Base-by-base conservation (phyloP, 73 alveolate species). In the Stentor coeruleus region DNA sequence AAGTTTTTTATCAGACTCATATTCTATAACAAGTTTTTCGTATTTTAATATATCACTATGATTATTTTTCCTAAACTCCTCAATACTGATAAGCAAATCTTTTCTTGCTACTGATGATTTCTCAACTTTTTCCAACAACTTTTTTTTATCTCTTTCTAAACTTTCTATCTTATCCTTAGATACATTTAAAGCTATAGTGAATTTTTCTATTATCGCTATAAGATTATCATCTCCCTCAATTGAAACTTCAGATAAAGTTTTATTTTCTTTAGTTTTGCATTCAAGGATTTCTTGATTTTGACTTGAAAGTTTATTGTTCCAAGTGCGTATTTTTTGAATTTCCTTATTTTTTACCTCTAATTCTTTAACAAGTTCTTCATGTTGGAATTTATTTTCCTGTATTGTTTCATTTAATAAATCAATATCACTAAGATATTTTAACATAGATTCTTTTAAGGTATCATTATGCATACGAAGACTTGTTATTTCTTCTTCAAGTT, bases 21-120 rank as follows among this genome's bases (percentile, higher is more conserved):
- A 11, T 66, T 20, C 2, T 66, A 28, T 37, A 1, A 66, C 15
- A 20, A 66, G 37, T 66, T 66, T 66, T 66, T 66, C 79, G 37
- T 66, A 66, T 66, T 31, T 66, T 37, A 66, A 26, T 1, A 31
- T 28, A 26, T 66, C 79, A 28, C 20, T 66, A 28, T 66, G 79
- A 1, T 66, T 20, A 20, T 33, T 66, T 20, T 66, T 66, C 15
- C 79, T 20, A 26, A 66, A 66, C 33, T 66, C 79, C 39, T 66
- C 79, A 20, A 66, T 31, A 2, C 79, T 66, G 37, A 31, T 40
- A 28, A 66, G 79, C 36, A 66, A 40, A 20, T 66, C 79, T 49
- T 49, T 49, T 49, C 66, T 49, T 49, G 66, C 66, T 11, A 49
- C 20, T 6, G 6, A 11, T 49, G 28, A 6, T 49, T 49, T 49